Conservation (phyloP, 2,329 filamentous ascomycete species). For the Phialophora macrospora region DNA sequence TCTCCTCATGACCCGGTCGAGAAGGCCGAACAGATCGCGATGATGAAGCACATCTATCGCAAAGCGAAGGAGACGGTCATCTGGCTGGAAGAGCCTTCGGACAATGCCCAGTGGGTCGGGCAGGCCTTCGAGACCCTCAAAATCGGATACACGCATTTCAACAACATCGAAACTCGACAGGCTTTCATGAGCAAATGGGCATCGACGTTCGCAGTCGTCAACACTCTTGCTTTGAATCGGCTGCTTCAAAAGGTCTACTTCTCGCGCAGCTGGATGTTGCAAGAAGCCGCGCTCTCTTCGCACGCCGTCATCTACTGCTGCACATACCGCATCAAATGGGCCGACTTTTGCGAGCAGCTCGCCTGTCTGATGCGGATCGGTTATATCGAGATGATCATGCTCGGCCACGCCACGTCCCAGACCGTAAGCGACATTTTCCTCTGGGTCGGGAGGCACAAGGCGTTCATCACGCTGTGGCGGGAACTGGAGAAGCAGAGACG, state of each 20-base stretch:
- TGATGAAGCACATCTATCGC: conserved; percentile 7
- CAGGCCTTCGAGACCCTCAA: not conserved
- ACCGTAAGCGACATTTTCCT: not conserved
- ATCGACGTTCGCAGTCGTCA: conserved; percentile 3
- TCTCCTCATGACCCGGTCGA: not conserved
- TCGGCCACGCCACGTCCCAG: not conserved
- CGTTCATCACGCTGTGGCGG: not conserved
- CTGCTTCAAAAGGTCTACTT: conserved; percentile 5
- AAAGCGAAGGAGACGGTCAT: conserved; percentile 6
- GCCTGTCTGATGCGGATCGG: conserved; percentile 3
- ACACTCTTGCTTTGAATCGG: not conserved
- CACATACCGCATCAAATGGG: conserved; percentile 6
- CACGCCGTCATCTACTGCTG: conserved; percentile 3
- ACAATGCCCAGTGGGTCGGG: not conserved
- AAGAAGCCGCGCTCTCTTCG: conserved; percentile 2
- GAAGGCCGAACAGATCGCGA: conserved; percentile 5
- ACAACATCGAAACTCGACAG: conserved; percentile 1
- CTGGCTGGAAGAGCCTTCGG: not conserved
- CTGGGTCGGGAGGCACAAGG: not conserved
- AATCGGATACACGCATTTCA: conserved; percentile 7
- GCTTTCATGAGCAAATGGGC: not conserved
- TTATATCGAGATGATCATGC: not conserved
- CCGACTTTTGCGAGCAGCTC: conserved; percentile 5
- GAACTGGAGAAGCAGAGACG: conserved; percentile 6
- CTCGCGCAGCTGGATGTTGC: conserved; percentile 2